phyloP scores from a whole-genome alignment of 352 stramenopile genomes.

The Phytophthora ohioensis region DNA sequence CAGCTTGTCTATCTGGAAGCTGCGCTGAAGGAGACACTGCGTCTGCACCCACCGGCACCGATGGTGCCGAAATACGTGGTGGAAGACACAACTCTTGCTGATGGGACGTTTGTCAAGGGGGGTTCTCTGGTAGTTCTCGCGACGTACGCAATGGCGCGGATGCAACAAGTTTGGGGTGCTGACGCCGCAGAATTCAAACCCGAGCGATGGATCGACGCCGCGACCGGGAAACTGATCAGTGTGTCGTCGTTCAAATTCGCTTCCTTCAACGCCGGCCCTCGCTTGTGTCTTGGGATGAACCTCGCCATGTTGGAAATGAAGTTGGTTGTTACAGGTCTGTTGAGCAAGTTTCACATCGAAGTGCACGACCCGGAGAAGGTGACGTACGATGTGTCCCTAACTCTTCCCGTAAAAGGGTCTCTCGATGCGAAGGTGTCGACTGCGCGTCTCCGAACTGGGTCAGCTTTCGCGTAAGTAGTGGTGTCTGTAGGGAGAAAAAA shows the following conservation, averaged over 20 bases:
- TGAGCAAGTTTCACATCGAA: constrained; percentile 55
- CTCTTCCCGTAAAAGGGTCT: constrained; percentile 2
- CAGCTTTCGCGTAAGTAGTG: no score
- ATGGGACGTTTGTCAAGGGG: no score
- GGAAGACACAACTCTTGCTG: constrained; percentile 52
- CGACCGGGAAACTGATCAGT: no score
- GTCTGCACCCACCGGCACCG: constrained; percentile 63
- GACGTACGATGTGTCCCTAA: constrained; percentile 54
- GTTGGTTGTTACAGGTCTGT: constrained; percentile 42
- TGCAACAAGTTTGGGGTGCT: constrained; percentile 52
- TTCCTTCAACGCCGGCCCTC: constrained; percentile 68
- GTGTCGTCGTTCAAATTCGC: background rate
- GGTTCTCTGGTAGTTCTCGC: no score
- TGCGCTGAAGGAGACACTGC: constrained; percentile 58
- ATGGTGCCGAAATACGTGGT: constrained; percentile 32
- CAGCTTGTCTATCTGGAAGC: constrained; percentile 57
- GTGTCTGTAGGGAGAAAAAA: no score
- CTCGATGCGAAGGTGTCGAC: constrained; percentile 21
- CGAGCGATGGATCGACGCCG: background rate
- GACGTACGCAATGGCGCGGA: constrained; percentile 57
- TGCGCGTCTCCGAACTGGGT: no score
- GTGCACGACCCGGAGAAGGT: constrained; percentile 36
- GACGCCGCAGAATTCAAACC: constrained; percentile 34
- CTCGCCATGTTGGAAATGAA: constrained; percentile 86
- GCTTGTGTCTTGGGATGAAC: constrained; percentile 66